Conservation (phyloP, 768 basidiomycete genomes). For the Dendrothele bispora region DNA sequence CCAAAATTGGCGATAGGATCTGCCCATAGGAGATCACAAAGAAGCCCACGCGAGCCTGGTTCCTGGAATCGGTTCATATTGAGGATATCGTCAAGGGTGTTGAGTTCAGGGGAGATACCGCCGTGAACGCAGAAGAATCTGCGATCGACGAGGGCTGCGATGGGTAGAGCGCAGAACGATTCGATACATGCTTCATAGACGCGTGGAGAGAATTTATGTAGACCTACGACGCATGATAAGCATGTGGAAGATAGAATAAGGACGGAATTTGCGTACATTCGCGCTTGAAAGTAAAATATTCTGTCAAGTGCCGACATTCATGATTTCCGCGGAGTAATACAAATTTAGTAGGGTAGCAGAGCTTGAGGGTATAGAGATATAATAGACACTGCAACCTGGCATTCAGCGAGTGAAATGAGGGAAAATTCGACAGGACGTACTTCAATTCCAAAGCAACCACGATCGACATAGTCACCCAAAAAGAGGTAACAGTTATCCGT, state of each 20-base stretch:
- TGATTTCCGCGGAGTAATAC: conserved; percentile 92
- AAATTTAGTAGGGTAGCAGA: conserved; percentile 82
- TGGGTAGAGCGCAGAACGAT: conserved; percentile 87
- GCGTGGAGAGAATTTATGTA: conserved; percentile 83
- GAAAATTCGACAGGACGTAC: conserved; percentile 23
- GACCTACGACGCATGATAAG: conserved; percentile 44
- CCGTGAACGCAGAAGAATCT: conserved; percentile 99
- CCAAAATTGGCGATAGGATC: conserved; percentile 92
- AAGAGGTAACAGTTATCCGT: conserved; percentile 87
- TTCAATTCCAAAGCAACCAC: conserved; percentile 86
- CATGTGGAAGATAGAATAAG: conserved; percentile 1
- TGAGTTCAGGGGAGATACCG: conserved; percentile 86
- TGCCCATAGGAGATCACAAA: conserved; percentile 96
- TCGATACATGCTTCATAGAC: conserved; percentile 93
- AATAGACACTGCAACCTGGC: conserved; percentile 66
- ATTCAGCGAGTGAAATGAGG: background rate
- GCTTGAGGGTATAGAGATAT: conserved; percentile 91
- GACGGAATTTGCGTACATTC: conserved; percentile 68
- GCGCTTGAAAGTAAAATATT: conserved; percentile 97
- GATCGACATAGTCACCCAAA: conserved; percentile 96
- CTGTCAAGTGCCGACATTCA: conserved; percentile 95
- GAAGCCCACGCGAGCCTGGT: conserved; percentile 85
- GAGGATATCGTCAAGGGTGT: conserved; percentile 73
- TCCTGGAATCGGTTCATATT: conserved; percentile 87
- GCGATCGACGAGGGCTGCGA: conserved; percentile 89